Evolutionary conservation across 345 rosid genomes (phyloP).

Genomic region (Populus simonii): DNA sequence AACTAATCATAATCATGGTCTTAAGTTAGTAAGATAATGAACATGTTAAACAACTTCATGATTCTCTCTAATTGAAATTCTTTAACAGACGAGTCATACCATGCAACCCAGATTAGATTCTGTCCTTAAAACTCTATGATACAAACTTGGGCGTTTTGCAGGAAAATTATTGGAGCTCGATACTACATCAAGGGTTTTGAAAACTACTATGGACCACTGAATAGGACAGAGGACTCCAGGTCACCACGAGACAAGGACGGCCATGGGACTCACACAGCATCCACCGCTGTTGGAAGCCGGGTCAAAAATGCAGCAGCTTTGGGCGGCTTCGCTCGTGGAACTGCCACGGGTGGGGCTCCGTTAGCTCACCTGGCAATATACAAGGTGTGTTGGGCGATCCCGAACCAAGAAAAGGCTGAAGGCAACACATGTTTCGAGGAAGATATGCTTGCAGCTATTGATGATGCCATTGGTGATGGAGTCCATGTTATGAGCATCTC

Average conservation of each 20-base stretch:
- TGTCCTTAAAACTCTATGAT: background rate
- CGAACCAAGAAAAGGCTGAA: slow-evolving; percentile 32
- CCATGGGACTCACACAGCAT: slow-evolving; percentile 86
- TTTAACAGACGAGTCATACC: background rate
- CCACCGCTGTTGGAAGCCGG: slow-evolving; percentile 55
- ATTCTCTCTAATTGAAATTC: background rate
- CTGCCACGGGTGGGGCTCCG: slow-evolving; percentile 76
- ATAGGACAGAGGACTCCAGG: slow-evolving; percentile 52
- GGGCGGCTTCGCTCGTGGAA: slow-evolving; percentile 68
- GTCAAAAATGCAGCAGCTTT: slow-evolving; percentile 46
- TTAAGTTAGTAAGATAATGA: background rate
- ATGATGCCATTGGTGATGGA: slow-evolving; percentile 78
- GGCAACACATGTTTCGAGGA: slow-evolving; percentile 56
- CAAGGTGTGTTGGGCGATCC: slow-evolving; percentile 82
- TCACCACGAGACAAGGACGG: slow-evolving; percentile 78
- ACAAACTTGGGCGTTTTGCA: slow-evolving; percentile 9
- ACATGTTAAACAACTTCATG: background rate
- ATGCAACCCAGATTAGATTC: background rate
- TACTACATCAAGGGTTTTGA: slow-evolving; percentile 63
- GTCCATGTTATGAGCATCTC: slow-evolving; percentile 74
- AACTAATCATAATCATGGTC: background rate
- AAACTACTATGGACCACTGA: slow-evolving; percentile 35
- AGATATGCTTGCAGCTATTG: slow-evolving; percentile 81
- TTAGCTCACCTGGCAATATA: slow-evolving; percentile 69
- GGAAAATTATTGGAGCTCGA: slow-evolving; percentile 83